These are phyloP conservation scores for Macrophomina phaseolina DNA, from an alignment of 2,329 filamentous ascomycete genomes.

Conservation along the genomic window DNA sequence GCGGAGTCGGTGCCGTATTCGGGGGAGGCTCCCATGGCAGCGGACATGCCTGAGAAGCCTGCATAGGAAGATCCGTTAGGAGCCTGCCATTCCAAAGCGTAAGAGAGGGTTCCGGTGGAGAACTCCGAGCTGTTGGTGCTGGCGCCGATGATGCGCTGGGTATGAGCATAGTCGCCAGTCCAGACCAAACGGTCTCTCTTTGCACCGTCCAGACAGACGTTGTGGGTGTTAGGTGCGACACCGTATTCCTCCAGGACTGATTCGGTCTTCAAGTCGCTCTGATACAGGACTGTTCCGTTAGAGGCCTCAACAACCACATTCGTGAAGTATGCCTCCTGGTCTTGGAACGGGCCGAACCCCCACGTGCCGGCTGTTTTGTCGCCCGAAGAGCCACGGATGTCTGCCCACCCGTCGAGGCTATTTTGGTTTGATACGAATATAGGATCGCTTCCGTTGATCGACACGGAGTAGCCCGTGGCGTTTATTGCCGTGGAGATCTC, in stretches of 20 bases:
- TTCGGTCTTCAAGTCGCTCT: slow-evolving; percentile 36
- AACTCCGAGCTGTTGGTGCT: slow-evolving; percentile 47
- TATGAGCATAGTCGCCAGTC: slow-evolving; percentile 53
- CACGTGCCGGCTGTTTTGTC: slow-evolving; percentile 41
- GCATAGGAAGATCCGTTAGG: slow-evolving; percentile 16
- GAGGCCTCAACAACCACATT: slow-evolving; percentile 40
- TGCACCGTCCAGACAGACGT: slow-evolving; percentile 50
- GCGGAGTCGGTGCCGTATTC: slow-evolving; percentile 25
- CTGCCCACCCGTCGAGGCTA: background rate
- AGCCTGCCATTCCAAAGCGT: slow-evolving; percentile 37
- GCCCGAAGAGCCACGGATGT: background rate
- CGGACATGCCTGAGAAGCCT: slow-evolving; percentile 30
- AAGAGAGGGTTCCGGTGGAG: slow-evolving; percentile 43
- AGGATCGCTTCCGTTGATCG: slow-evolving; percentile 34
- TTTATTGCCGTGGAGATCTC: slow-evolving; percentile 43
- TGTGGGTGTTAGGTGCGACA: slow-evolving; percentile 40
- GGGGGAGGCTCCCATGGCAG: slow-evolving; percentile 27
- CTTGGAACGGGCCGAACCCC: slow-evolving; percentile 51
- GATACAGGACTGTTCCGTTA: slow-evolving; percentile 43
- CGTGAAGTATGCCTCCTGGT: slow-evolving; percentile 46
- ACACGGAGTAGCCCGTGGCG: slow-evolving; percentile 37
- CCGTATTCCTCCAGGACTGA: slow-evolving; percentile 47
- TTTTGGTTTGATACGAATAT: slow-evolving; percentile 32
- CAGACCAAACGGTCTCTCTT: slow-evolving; percentile 52
- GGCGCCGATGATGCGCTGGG: slow-evolving; percentile 43